Base-by-base conservation (phyloP, 75 land plant genomes). In the Picea sitchensis region DNA sequence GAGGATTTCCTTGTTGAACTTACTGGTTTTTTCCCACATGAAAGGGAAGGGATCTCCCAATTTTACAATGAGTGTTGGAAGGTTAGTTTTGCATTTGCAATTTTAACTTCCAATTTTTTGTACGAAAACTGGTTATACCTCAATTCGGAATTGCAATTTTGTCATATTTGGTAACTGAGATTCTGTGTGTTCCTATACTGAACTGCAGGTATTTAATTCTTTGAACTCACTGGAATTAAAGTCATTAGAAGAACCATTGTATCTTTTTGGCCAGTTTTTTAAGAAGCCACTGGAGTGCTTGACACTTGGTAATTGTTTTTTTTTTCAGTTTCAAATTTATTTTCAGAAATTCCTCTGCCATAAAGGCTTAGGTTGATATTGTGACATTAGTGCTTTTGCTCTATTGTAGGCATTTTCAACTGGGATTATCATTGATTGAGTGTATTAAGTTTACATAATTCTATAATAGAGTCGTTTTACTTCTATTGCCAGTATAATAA, bases 211-310 rank as follows among this genome's bases (percentile, higher is more conserved):
- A 36, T 97, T 90, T 85, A 95, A 95, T 80, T 87, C 99, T 57
- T 74, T 97, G 79, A 97, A 97, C 72, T 86, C 99, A 26, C 77
- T 97, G 86, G 94, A 97, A 84, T 72, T 97, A 51, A 97, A 97
- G 77, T 97, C 99, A 54, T 83, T 97, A 34, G 99, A 97, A 86
- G 99, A 97, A 82, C 99, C 99, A 34, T 77, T 97, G 36, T 97
- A 97, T 80, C 92, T 97, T 62, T 90, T 97, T 78, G 98, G 98
- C 38, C 99, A 97, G 87, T 97, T 97, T 67, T 91, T 97, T 61
- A 83, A 85, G 82, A 97, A 93, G 79, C 99, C 99, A 36, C 34
- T 95, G 58, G 98, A 92, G 56, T 97, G 99, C 86, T 79, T 97
- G 80, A 95, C 99, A 67, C 94, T 97, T 15, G 96, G 98, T 96